Conservation (phyloP, 2,329 filamentous ascomycete genomes). For the Cyphellophora attinorum region DNA sequence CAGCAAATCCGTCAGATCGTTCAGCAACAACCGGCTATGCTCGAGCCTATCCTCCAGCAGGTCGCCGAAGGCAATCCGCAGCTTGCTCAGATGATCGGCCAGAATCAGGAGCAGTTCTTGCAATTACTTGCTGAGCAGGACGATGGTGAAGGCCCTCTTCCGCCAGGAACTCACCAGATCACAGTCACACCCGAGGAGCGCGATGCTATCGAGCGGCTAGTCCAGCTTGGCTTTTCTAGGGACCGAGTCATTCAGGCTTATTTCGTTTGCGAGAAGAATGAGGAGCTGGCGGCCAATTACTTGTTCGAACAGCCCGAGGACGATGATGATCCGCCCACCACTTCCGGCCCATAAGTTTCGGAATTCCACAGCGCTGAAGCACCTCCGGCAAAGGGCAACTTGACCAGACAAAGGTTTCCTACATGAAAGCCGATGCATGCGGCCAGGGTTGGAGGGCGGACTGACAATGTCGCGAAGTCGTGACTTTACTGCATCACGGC, state of each 20-base stretch:
- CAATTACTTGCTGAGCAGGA: slow-evolving; percentile 79
- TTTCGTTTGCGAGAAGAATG: slow-evolving; percentile 99
- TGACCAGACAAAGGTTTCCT: too few relatives aligned
- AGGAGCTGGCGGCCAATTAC: slow-evolving; percentile 96
- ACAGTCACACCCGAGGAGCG: slow-evolving; percentile 91
- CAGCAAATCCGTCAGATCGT: slow-evolving; percentile 95
- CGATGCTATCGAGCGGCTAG: slow-evolving; percentile 94
- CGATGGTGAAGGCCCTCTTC: slow-evolving; percentile 49
- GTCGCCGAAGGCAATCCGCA: slow-evolving; percentile 91
- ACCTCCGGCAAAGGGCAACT: too few relatives aligned
- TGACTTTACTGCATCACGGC: too few relatives aligned
- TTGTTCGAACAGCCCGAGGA: slow-evolving; percentile 95
- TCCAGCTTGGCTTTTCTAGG: slow-evolving; percentile 83
- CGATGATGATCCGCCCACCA: slow-evolving; percentile 32
- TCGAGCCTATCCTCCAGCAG: slow-evolving; percentile 94
- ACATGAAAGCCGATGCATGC: too few relatives aligned
- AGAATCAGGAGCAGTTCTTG: slow-evolving; percentile 88
- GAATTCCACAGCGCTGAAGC: too few relatives aligned
- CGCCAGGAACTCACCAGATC: slow-evolving; percentile 81
- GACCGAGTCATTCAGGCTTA: slow-evolving; percentile 96
- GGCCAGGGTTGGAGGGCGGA: too few relatives aligned
- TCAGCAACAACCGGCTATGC: slow-evolving; percentile 95
- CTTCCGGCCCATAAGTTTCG: neutral
- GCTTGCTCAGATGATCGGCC: slow-evolving; percentile 81
- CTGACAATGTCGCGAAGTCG: too few relatives aligned